Evolutionary conservation across 192 early-diverging fungal genomes (phyloP), one percentile per base, ranked within the genome.

Genomic region (Backusella psychrophila): DNA sequence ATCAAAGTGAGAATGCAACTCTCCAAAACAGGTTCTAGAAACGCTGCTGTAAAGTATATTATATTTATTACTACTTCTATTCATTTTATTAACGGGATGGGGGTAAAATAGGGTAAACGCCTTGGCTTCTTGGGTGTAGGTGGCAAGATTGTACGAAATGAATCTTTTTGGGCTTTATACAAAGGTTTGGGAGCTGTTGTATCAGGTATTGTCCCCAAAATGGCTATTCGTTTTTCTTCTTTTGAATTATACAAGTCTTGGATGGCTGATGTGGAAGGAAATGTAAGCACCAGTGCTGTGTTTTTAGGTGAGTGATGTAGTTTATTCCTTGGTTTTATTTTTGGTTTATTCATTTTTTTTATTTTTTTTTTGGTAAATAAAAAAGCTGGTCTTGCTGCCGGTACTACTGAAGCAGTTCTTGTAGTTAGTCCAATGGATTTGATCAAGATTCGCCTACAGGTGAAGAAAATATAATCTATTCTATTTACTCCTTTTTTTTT

Each of bases 401-500:
- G 96, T 77, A 87, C 90, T 12, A 99, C 97, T n/a, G 97, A 99
- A 85, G 94, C 96, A 6, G 91, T 99, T 9, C 73, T 95, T 19
- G 97, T 97, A 44, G 97, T 97, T 26, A 97, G 96, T 4, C 97
- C 97, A 36, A 98, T 99, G 97, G 97, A 99, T 71, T 95, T 99
- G 19, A 93, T 99, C 84, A 99, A 99, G 88, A 99, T 99, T 75
- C 94, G 97, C 78, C 82, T 99, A 73, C 97, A 99, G 65, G 75
- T 77, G 71, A 59, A 15, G 17, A 49, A 14, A 68, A 38, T 21
- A 26, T 29, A 29, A 26, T 63, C 9, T 29, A 63, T 63, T 63
- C 9, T 56, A 3, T 12, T 29, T 49, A 49, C 46, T 49, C 46
- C 6, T 44, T 49, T 49, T 49, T 49, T n/a, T 49, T 21, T 19